Evolutionary conservation across 352 stramenopile genomes (phyloP).

Genomic region (Pythium plurisporium): DNA sequence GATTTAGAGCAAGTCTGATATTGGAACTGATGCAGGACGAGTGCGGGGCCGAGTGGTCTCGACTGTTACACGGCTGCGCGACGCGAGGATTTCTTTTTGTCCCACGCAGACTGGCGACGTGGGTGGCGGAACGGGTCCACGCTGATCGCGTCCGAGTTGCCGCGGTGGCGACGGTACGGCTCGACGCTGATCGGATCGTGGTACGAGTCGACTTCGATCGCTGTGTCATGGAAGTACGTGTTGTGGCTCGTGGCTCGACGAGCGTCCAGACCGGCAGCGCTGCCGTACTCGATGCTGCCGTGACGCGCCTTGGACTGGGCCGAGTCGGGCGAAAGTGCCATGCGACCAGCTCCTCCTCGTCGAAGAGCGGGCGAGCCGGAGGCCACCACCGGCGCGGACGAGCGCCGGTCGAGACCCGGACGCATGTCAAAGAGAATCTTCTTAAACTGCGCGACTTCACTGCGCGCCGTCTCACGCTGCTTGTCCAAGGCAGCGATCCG

Average conservation of each 20-base stretch:
- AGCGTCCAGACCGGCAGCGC: not conserved
- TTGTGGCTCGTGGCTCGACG: constrained; percentile 5
- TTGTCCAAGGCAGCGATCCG: not conserved
- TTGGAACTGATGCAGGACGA: too few relatives aligned
- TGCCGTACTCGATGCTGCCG: constrained; percentile 2
- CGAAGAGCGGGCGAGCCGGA: not conserved
- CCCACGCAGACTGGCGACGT: not conserved
- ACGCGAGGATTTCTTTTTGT: not conserved
- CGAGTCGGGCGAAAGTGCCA: not conserved
- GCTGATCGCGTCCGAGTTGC: not conserved
- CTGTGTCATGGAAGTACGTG: constrained; percentile 10
- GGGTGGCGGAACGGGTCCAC: not conserved
- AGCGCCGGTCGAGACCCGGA: constrained; percentile 14
- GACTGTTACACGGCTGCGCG: not conserved
- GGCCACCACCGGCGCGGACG: not conserved
- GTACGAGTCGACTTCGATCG: not conserved
- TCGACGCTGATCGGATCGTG: not conserved
- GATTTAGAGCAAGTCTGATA: too few relatives aligned
- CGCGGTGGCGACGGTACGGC: not conserved
- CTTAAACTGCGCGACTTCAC: constrained; percentile 11
- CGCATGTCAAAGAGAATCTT: constrained; percentile 17
- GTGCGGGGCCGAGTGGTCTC: too few relatives aligned
- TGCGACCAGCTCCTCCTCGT: not conserved
- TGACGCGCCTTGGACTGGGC: not conserved
- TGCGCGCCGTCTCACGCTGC: not conserved